Evolutionary conservation across 1,284 basidiomycete species (phyloP).

Genomic region (Pseudozyma pruni): DNA sequence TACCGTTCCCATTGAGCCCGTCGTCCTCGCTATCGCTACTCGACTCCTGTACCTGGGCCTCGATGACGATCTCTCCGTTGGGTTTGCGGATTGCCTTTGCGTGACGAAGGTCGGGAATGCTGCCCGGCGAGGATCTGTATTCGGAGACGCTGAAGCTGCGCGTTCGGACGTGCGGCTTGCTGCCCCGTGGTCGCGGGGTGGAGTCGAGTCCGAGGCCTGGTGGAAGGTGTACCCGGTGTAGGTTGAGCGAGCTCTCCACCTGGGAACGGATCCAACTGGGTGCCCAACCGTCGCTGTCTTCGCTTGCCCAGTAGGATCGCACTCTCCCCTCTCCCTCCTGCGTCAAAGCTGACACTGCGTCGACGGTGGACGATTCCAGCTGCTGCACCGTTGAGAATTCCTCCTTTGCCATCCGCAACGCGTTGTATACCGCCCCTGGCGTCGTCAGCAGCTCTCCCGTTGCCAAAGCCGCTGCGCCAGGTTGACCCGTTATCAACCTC

Average conservation of each 20-base stretch:
- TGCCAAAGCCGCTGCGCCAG: constrained; percentile 18
- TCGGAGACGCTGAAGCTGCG: constrained; percentile 36
- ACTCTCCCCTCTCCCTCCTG: constrained; percentile 3
- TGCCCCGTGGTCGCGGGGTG: neutral
- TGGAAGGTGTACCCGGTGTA: constrained; percentile 30
- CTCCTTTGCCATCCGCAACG: constrained; percentile 51
- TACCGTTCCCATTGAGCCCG: too few relatives aligned
- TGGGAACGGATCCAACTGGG: constrained; percentile 48
- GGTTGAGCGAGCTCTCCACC: constrained; percentile 22
- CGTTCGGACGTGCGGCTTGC: constrained; percentile 18
- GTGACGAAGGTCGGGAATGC: constrained; percentile 21
- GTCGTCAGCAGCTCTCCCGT: constrained; percentile 51
- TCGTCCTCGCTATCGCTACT: constrained; percentile 22
- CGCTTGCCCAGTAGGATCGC: constrained; percentile 22
- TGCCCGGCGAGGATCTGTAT: constrained; percentile 26
- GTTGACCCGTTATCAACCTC: constrained; percentile 34
- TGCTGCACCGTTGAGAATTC: constrained; percentile 46
- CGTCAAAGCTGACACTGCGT: constrained; percentile 19
- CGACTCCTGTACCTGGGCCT: constrained; percentile 26
- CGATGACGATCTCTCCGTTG: constrained; percentile 49
- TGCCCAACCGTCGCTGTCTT: constrained; percentile 42
- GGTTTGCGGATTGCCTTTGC: constrained; percentile 37
- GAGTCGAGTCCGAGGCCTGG: constrained; percentile 3
- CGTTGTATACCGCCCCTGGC: constrained; percentile 36
- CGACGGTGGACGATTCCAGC: constrained; percentile 16